Conservation (phyloP, 2,329 filamentous ascomycete genomes). For the Apiospora arundinis region DNA sequence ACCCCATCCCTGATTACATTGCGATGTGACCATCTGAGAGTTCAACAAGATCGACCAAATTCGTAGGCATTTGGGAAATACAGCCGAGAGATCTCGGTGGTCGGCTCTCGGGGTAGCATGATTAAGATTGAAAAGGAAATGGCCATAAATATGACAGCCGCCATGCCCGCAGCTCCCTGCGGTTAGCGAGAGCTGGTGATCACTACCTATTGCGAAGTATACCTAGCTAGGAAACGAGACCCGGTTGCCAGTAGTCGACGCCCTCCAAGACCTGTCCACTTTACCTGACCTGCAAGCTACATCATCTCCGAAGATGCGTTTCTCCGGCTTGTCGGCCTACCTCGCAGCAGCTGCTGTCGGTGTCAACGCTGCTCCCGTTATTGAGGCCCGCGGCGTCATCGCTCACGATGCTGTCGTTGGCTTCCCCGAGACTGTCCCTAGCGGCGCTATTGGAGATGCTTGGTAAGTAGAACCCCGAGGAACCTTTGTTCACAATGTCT, state of each 20-base stretch:
- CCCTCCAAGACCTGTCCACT: background rate
- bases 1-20: background rate
- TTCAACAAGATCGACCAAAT: background rate
- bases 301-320: conserved; percentile 26
- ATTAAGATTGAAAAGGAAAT: background rate
- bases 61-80: background rate
- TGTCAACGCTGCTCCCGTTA: conserved; percentile 25
- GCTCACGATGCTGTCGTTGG: conserved; percentile 51
- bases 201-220: background rate
- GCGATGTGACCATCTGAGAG: background rate
- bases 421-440: conserved; percentile 59
- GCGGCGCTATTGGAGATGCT: conserved; percentile 49
- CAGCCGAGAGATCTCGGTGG: background rate
- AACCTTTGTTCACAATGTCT: background rate
- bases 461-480: conserved; percentile 30
- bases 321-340: conserved; percentile 24
- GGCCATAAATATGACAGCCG: background rate
- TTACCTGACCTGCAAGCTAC: background rate
- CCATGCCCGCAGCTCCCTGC: background rate
- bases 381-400: conserved; percentile 36
- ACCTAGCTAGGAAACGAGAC: background rate
- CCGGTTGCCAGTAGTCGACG: background rate
- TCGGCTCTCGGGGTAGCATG: too few species aligned
- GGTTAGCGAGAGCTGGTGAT: background rate
- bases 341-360: conserved; percentile 25